Base-by-base conservation (phyloP, 257 asterid species). In the Solanum chiquidenum region DNA sequence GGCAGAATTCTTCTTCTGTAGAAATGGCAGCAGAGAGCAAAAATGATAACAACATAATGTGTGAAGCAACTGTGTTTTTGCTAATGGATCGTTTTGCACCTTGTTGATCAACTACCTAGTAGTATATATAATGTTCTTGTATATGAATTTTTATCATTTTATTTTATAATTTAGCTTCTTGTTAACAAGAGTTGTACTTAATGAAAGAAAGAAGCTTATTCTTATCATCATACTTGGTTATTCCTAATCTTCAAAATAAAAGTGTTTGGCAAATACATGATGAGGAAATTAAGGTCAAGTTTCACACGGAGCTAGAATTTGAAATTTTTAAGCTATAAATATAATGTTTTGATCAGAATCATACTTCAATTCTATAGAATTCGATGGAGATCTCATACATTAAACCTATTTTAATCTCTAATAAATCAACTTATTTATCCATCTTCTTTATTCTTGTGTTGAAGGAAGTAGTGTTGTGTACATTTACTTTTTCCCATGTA, bases 11-110 rank as follows among this genome's bases (percentile, higher is more conserved):
- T 6, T 35, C 90, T 33, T 87, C 91, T 83, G 87, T 91, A 42
- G 76, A 69, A 31, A 31, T 71, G 77, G n/a, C 3, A 7, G 6
- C 6, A 31, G 69, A 85, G 86, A 85, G 69, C 31, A 55, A 83
- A 68, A 89, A 87, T n/a, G 94, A 92, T 14, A 93, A 89, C 35
- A 92, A 88, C 37, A 64, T 88, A 44, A 90, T 94, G 92, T 92
- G 91, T 1, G 98, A 95, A 87, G 84, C 93, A 12, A 90, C 94
- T 3, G 84, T 95, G 2, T 89, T 88, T 66, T 86, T 94, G 94
- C 94, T 95, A 90, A 90, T 95, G 93, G 98, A 95, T 91, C 95
- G 98, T 5, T 94, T 94, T 75, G 95, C 96, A n/a, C 95, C 98
- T 1, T 91, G 92, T 38, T 95, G 91, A 91, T 71, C 71, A 62